Percentiles rank a stretch among this genome's conserved stretches.
Evolutionary conservation across 2,329 filamentous ascomycete genomes (phyloP).

Genomic region (Aspergillus aculeatus): DNA sequence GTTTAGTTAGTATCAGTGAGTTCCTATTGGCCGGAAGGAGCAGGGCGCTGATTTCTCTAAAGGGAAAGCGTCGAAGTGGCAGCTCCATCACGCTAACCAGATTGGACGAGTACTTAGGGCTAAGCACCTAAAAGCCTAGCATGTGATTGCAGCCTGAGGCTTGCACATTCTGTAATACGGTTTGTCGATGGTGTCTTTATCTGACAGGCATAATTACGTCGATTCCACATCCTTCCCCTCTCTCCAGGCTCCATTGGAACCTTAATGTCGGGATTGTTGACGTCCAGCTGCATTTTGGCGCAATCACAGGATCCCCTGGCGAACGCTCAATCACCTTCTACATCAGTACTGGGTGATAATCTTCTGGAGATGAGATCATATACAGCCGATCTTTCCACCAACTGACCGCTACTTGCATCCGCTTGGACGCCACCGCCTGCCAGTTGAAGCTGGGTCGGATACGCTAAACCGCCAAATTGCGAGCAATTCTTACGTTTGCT

Average conservation of each 20-base stretch:
- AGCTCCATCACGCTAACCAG: neutral
- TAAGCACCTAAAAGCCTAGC: neutral
- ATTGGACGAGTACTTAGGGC: neutral
- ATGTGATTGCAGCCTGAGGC: neutral
- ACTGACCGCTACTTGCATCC: neutral
- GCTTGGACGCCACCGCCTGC: neutral
- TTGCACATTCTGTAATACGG: too few species aligned
- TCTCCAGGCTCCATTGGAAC: neutral
- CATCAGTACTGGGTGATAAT: too few species aligned
- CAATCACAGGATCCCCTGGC: neutral
- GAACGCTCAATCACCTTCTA: neutral
- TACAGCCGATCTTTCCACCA: neutral
- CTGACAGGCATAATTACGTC: neutral
- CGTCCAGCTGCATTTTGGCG: neutral
- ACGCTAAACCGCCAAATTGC: neutral
- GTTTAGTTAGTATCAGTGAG: neutral
- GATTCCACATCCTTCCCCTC: neutral
- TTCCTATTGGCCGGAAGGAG: neutral
- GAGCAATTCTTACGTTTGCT: neutral
- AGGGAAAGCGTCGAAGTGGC: neutral
- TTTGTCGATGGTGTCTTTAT: neutral
- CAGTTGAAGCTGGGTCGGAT: neutral
- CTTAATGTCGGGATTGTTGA: neutral
- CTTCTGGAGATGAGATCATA: neutral
- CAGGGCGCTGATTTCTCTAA: neutral